Evolutionary conservation across 2,329 filamentous ascomycete species (phyloP).

Genomic region (Capronia epimyces): DNA sequence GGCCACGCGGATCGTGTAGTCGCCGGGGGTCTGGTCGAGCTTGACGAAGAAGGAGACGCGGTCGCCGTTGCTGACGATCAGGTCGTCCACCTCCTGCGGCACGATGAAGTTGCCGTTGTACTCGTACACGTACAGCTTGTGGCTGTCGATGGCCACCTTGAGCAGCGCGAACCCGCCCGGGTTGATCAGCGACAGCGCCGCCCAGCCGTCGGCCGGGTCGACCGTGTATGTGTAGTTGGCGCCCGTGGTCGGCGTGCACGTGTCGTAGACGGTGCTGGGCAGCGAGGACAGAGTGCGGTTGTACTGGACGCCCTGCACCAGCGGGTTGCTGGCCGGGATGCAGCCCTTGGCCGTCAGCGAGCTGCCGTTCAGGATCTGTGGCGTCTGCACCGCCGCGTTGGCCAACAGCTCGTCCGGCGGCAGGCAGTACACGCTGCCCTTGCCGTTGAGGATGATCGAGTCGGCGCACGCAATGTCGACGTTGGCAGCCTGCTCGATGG

Average conservation of each 20-base stretch:
- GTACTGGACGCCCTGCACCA: conserved; percentile 32
- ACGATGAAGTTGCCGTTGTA: conserved; percentile 42
- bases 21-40: conserved; percentile 35
- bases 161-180: conserved; percentile 33
- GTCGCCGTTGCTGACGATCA: conserved; percentile 36
- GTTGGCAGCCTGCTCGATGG: conserved; percentile 31
- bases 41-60: conserved; percentile 41
- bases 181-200: conserved; percentile 38
- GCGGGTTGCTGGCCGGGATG: conserved; percentile 31
- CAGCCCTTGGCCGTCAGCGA: conserved; percentile 34
- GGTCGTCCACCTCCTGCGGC: conserved; percentile 36
- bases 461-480: conserved; percentile 53
- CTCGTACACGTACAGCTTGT: conserved; percentile 43
- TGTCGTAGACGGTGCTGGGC: conserved; percentile 42
- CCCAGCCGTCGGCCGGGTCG: conserved; percentile 33
- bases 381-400: conserved; percentile 34
- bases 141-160: conserved; percentile 41
- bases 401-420: conserved; percentile 41
- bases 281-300: conserved; percentile 39
- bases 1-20: conserved; percentile 47
- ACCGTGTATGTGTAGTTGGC: conserved; percentile 33
- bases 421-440: conserved; percentile 52
- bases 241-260: conserved; percentile 25
- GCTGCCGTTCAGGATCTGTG: conserved; percentile 30
- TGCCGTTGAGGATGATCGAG: conserved; percentile 58